These are phyloP conservation scores for Hemerocallis citrina DNA, from an alignment of 106 monocot species.

Conservation along the genomic window DNA sequence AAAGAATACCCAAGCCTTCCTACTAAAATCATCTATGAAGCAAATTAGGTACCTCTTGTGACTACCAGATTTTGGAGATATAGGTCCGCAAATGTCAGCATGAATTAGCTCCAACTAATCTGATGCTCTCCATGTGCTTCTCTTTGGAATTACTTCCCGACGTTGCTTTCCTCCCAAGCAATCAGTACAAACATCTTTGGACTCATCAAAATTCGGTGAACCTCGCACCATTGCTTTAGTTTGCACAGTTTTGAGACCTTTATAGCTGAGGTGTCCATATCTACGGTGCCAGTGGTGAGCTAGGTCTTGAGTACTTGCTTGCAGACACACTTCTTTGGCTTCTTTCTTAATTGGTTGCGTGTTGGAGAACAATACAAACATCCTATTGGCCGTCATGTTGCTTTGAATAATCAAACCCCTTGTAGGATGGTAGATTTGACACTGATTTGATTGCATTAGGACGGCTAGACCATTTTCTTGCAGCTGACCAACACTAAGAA, in stretches of 20 bases:
- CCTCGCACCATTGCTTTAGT: neutral
- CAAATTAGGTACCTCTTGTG: constrained; percentile 2
- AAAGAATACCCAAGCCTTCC: constrained; percentile 3
- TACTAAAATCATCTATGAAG: constrained; percentile 8
- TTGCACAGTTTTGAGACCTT: neutral
- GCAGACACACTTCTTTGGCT: too few relatives aligned
- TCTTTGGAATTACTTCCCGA: neutral
- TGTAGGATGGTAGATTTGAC: constrained; percentile 1
- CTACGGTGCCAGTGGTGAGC: neutral
- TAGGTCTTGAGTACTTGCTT: too few relatives aligned
- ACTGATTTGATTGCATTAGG: neutral
- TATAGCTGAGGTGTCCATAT: neutral
- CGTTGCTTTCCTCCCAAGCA: neutral
- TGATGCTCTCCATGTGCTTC: neutral
- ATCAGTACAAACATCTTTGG: neutral
- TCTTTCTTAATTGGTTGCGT: too few relatives aligned
- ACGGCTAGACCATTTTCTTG: constrained; percentile 6
- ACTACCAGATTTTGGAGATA: neutral
- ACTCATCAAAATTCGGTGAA: neutral
- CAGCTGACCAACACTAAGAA: constrained; percentile 17
- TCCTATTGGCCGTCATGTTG: constrained; percentile 2
- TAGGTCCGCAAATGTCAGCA: neutral
- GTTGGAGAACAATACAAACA: constrained; percentile 4
- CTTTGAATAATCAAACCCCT: neutral
- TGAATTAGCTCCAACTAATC: neutral